These are phyloP conservation scores for Astraeus odoratus DNA, from an alignment of 768 basidiomycete species.

Conservation along the genomic window DNA sequence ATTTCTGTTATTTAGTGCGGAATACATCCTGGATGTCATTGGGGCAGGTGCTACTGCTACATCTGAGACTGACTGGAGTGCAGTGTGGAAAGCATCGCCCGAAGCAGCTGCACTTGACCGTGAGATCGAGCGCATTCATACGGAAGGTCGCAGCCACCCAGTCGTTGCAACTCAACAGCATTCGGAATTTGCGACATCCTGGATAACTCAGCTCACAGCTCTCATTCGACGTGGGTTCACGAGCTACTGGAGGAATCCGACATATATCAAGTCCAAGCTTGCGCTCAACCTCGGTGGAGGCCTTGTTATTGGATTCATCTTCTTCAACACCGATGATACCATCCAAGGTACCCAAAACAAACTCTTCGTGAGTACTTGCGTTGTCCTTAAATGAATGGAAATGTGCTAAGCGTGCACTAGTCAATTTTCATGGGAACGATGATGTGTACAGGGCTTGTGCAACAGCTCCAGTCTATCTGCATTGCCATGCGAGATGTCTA, in stretches of 20 bases:
- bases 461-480: constrained; percentile 56
- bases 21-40: constrained; percentile 46
- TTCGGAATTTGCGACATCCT: constrained; percentile 32
- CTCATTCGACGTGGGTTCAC: constrained; percentile 27
- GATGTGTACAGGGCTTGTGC: constrained; percentile 38
- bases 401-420: constrained; percentile 19
- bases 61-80: constrained; percentile 41
- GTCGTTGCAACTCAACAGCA: constrained; percentile 16
- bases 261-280: constrained; percentile 34
- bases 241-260: constrained; percentile 35
- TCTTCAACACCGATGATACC: constrained; percentile 29
- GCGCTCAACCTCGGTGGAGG: constrained; percentile 27
- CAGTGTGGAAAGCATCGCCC: constrained; percentile 38
- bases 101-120: constrained; percentile 32
- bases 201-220: constrained; percentile 29
- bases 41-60: constrained; percentile 49
- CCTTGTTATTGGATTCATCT: constrained; percentile 38
- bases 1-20: constrained; percentile 30
- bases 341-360: constrained; percentile 37
- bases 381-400: neutral
- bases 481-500: constrained; percentile 50
- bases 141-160: constrained; percentile 26
- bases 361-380: constrained; percentile 29
- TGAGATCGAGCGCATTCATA: constrained; percentile 39
- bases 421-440: constrained; percentile 46